Conservation (phyloP, 257 asterid species). For the Solanum appendiculatum region DNA sequence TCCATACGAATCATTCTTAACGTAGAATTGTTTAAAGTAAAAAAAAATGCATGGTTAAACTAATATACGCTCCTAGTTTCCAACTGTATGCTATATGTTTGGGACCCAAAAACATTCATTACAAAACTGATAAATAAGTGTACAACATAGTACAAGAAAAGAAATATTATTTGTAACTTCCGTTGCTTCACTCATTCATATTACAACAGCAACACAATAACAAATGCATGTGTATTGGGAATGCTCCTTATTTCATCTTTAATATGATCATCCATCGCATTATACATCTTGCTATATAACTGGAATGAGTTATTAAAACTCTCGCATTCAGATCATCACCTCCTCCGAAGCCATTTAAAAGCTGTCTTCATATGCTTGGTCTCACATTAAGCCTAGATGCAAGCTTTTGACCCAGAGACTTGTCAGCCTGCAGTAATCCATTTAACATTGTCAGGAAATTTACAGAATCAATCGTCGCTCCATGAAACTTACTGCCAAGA, state of each 20-base stretch:
- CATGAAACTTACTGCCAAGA: not conserved
- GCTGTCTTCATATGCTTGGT: constrained; percentile 15
- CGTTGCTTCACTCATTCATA: not conserved
- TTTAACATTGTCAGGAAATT: not conserved
- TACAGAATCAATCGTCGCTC: not conserved
- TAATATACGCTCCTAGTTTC: not conserved
- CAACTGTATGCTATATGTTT: not conserved
- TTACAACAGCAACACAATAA: not conserved
- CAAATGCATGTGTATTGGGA: not conserved
- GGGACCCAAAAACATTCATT: not conserved
- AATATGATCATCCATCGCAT: not conserved
- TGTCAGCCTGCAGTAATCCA: constrained; percentile 17
- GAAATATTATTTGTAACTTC: not conserved
- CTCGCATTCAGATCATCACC: not conserved
- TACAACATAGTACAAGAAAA: not conserved
- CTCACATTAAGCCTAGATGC: constrained; percentile 23
- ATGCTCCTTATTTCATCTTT: not conserved
- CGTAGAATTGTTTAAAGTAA: not conserved
- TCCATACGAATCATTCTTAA: too few relatives aligned
- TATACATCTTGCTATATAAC: not conserved
- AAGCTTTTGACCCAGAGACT: constrained; percentile 22
- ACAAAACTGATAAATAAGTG: not conserved
- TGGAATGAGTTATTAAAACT: not conserved
- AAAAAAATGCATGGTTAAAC: not conserved
- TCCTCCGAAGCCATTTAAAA: not conserved